phyloP scores from a whole-genome alignment of 257 asterid species.

The Fraxinus americana region DNA sequence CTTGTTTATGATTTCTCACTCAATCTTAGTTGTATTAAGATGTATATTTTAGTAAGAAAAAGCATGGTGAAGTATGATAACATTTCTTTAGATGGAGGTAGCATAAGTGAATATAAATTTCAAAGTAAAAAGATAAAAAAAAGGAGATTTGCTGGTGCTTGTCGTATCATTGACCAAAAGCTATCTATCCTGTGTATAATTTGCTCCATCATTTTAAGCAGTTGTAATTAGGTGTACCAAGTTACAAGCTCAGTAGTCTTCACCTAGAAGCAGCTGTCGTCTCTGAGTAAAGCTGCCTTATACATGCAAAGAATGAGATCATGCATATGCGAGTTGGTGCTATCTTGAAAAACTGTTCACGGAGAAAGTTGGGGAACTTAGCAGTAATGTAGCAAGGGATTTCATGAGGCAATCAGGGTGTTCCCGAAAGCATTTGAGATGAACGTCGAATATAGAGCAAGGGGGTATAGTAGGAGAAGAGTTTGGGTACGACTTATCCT shows the following conservation, averaged over 20 bases:
- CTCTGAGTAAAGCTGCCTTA: slow-evolving; percentile 10
- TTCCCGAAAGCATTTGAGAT: slow-evolving; percentile 10
- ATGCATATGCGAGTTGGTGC: background rate
- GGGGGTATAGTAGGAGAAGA: background rate
- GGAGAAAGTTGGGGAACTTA: background rate
- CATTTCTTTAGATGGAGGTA: slow-evolving; percentile 17
- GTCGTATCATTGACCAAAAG: background rate
- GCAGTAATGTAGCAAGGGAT: slow-evolving; percentile 5
- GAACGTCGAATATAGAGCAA: background rate
- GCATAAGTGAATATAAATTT: background rate
- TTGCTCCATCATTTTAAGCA: background rate
- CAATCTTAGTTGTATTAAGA: background rate
- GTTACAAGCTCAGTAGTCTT: background rate
- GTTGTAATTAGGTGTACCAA: background rate
- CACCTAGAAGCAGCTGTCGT: background rate
- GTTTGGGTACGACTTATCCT: background rate
- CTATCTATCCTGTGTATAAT: background rate
- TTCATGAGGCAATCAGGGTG: background rate
- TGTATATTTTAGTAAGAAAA: background rate
- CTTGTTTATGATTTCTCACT: slow-evolving; percentile 8
- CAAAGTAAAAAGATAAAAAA: background rate
- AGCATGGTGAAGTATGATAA: slow-evolving; percentile 7
- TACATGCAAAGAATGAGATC: background rate
- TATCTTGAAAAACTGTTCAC: background rate
- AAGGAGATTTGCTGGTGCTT: slow-evolving; percentile 4